Evolutionary conservation across 2,329 filamentous ascomycete genomes (phyloP).

Genomic region (Trichoderma asperellum): DNA sequence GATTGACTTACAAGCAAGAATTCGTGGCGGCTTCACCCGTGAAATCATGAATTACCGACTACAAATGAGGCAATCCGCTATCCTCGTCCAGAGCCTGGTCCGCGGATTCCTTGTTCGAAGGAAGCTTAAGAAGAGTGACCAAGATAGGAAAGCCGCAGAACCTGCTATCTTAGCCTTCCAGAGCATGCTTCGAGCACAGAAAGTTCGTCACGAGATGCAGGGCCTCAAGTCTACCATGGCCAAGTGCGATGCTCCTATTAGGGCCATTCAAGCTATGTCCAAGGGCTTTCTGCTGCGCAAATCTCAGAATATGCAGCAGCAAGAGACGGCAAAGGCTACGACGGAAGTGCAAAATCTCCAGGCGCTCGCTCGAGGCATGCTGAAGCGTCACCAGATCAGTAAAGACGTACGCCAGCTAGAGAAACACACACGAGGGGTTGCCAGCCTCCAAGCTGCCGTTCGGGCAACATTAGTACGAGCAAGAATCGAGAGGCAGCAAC

Average conservation of each 20-base stretch:
- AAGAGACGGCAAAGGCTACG: conserved; percentile 57
- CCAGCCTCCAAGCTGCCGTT: conserved; percentile 66
- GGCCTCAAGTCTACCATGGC: conserved; percentile 62
- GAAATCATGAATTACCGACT: conserved; percentile 82
- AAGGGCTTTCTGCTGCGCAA: conserved; percentile 69
- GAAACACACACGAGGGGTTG: conserved; percentile 54
- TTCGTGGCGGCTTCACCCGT: conserved; percentile 84
- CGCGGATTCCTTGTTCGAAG: conserved; percentile 76
- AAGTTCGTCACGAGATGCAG: conserved; percentile 62
- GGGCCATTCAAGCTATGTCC: conserved; percentile 66
- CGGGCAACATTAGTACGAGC: conserved; percentile 65
- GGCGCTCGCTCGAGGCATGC: conserved; percentile 67
- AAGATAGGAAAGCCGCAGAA: conserved; percentile 71
- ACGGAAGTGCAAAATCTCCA: conserved; percentile 63
- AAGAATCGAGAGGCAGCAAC: conserved; percentile 55
- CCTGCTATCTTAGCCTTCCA: conserved; percentile 77
- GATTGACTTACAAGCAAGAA: conserved; percentile 80
- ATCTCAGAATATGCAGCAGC: conserved; percentile 58
- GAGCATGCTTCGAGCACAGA: conserved; percentile 74
- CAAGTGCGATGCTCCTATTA: conserved; percentile 65
- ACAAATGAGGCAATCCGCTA: conserved; percentile 80
- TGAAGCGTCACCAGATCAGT: conserved; percentile 61
- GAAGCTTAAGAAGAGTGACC: conserved; percentile 63
- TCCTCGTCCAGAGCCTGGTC: conserved; percentile 75
- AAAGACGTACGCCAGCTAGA: conserved; percentile 58